These are phyloP conservation scores for Trichoderma semiorbis DNA, from an alignment of 2,329 filamentous ascomycete genomes.

Conservation along the genomic window DNA sequence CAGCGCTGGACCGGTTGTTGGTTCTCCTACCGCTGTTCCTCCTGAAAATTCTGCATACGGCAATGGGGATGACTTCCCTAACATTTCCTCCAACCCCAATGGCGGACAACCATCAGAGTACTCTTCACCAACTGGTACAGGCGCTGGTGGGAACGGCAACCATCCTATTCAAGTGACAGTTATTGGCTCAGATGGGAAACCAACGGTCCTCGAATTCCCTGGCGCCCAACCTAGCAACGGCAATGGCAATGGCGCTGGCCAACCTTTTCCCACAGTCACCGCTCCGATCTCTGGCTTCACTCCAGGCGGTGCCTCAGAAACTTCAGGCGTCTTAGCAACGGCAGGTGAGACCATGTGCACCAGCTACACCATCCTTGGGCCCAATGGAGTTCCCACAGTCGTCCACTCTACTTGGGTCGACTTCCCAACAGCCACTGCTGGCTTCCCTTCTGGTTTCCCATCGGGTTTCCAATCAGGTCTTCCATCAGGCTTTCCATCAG, in stretches of 20 bases:
- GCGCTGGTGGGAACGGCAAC: not conserved
- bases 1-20: not conserved
- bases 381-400: constrained; percentile 34
- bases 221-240: constrained; percentile 10
- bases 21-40: not conserved
- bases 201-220: constrained; percentile 26
- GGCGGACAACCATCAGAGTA: constrained; percentile 16
- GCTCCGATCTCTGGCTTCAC: not conserved
- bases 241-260: not conserved
- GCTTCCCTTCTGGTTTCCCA: constrained; percentile 14
- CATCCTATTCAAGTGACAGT: constrained; percentile 22
- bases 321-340: not conserved
- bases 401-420: constrained; percentile 35
- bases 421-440: not conserved
- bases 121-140: constrained; percentile 19
- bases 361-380: constrained; percentile 30
- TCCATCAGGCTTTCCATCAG: not conserved
- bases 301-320: not conserved
- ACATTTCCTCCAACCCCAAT: not conserved
- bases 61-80: not conserved
- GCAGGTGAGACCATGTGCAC: constrained; percentile 20
- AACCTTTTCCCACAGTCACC: constrained; percentile 11
- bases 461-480: constrained; percentile 14
- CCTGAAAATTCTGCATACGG: constrained; percentile 9
- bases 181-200: constrained; percentile 26